Evolutionary conservation across 129 eudicot species (phyloP), one percentile per base, ranked within the genome.

Genomic region (Sambucus nigra): DNA sequence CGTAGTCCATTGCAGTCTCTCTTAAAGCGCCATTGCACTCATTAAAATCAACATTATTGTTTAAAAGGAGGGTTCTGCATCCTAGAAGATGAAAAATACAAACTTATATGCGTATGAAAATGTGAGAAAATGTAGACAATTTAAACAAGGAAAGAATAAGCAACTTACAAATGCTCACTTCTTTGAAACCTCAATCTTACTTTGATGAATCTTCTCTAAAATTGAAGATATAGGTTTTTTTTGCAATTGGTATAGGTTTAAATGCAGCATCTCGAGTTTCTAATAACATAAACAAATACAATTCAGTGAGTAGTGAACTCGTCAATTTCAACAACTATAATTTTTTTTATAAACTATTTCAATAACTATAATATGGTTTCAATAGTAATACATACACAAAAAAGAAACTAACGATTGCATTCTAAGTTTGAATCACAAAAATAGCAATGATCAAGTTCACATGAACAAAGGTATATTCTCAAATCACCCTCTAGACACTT

Each of bases 221-320:
- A 88, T 63, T 0, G 97, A 83, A 5, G 97, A 83, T 70, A 88
- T 75, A 5, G 97, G 94, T 63, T 77, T 88, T 61, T n/a, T 78
- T 80, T 55, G 76, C 85, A 52, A 68, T 53, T 39, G 87, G 94
- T 54, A 78, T 53, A 17, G 97, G 82, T 60, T 84, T 84, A 66
- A 88, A 88, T 11, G 80, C 65, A 24, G 81, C 97, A 57, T 73
- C 84, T 73, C 80, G 75, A 53, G 80, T 80, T 69, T 88, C 94
- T 84, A 67, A 28, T 18, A 55, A 49, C 5, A 21, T 12, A 66
- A 31, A 18, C 7, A 51, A 15, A 45, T 0, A 33, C 0, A 45
- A n/a, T n/a, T n/a, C n/a, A n/a, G n/a, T n/a, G n/a, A n/a, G n/a
- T n/a, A n/a, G n/a, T n/a, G n/a, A n/a, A n/a, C n/a, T n/a, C n/a